phyloP scores from a whole-genome alignment of 75 land plant genomes.

The Cupressus sempervirens region DNA sequence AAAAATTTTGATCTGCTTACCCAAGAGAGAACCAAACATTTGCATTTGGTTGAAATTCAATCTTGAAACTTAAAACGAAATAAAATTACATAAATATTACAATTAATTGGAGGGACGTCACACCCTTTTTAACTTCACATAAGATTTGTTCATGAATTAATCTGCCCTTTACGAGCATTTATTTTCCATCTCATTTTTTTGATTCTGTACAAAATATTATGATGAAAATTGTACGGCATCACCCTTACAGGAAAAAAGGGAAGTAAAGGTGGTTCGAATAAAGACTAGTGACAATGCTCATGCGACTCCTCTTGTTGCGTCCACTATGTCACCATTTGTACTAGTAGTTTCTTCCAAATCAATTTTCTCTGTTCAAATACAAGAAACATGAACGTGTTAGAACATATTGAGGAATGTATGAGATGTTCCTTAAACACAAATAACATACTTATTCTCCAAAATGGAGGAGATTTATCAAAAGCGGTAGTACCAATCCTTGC shows the following conservation, averaged over 20 bases:
- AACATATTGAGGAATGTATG: not conserved
- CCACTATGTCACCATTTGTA: not conserved
- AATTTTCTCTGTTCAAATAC: not conserved
- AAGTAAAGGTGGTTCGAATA: not conserved
- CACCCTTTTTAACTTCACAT: not conserved
- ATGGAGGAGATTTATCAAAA: not conserved
- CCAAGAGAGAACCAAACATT: not conserved
- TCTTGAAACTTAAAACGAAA: not conserved
- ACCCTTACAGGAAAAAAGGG: not conserved
- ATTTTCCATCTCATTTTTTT: not conserved
- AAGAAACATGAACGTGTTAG: not conserved
- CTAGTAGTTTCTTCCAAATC: not conserved
- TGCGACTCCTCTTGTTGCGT: constrained; percentile 2
- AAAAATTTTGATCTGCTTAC: not conserved
- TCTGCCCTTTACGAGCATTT: not conserved
- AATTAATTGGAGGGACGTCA: not conserved
- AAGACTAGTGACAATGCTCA: not conserved
- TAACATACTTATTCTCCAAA: not conserved
- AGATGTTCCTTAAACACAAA: not conserved
- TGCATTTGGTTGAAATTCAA: not conserved
- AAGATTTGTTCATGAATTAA: not conserved
- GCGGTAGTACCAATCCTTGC: not conserved
- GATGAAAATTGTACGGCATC: not conserved
- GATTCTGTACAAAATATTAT: not conserved
- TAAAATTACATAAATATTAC: not conserved